A percentile compares a stretch with the other conserved stretches of the same genome.
Conservation (phyloP, 2,329 filamentous ascomycete genomes). For the Exophiala mesophila region DNA sequence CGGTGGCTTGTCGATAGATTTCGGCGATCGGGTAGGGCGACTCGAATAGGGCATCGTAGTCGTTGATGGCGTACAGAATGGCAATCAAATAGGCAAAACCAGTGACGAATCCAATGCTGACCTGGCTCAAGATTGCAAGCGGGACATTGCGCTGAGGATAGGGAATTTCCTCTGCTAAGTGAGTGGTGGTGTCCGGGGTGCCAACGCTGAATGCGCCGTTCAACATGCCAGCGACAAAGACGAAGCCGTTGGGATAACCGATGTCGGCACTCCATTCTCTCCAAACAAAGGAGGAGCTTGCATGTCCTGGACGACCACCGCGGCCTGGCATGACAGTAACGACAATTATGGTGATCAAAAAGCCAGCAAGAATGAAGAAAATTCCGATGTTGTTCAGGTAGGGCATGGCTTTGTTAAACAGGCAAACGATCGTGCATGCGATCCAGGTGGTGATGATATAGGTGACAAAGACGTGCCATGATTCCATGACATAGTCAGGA, state of each 20-base stretch:
- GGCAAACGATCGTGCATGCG: constrained; percentile 25
- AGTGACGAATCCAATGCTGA: constrained; percentile 43
- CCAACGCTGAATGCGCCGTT: constrained; percentile 68
- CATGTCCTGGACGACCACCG: constrained; percentile 29
- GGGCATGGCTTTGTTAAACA: constrained; percentile 45
- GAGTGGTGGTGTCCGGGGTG: constrained; percentile 59
- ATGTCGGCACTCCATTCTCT: constrained; percentile 48
- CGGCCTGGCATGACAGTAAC: constrained; percentile 20
- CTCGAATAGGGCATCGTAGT: constrained; percentile 38
- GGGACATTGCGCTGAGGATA: constrained; percentile 56
- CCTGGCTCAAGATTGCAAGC: constrained; percentile 49
- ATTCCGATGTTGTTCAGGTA: constrained; percentile 37
- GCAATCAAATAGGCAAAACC: constrained; percentile 48
- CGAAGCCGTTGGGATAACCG: constrained; percentile 49
- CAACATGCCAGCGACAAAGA: constrained; percentile 61
- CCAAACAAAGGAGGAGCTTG: constrained; percentile 54
- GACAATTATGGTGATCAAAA: constrained; percentile 46
- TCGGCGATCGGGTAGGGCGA: constrained; percentile 59
- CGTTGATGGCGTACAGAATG: constrained; percentile 50
- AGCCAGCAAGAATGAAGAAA: constrained; percentile 46
- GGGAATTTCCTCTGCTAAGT: constrained; percentile 60
- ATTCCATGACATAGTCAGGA: constrained; percentile 42
- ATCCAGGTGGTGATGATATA: constrained; percentile 42
- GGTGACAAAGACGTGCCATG: constrained; percentile 58
- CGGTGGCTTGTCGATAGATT: constrained; percentile 59